phyloP scores from a whole-genome alignment of 2,329 filamentous ascomycete genomes.

The Venturia oleaginea region DNA sequence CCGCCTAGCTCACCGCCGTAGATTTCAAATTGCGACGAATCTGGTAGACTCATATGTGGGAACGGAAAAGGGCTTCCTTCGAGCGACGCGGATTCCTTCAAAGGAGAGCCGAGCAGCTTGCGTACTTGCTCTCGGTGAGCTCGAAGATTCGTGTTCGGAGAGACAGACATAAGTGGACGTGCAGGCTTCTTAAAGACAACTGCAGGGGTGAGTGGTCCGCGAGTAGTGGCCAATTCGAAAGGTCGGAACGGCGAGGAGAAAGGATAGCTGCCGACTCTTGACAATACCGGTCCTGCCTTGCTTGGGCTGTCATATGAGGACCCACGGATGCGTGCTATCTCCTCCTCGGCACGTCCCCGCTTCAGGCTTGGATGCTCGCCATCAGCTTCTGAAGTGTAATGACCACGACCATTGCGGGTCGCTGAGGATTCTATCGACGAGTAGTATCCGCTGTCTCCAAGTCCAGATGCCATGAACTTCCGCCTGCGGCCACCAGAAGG shows the following conservation, averaged over 20 bases:
- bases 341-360: slow-evolving; percentile 85
- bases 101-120: slow-evolving; percentile 72
- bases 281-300: slow-evolving; percentile 46
- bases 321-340: slow-evolving; percentile 84
- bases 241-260: slow-evolving; percentile 34
- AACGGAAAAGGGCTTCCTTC: slow-evolving; percentile 38
- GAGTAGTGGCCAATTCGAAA: slow-evolving; percentile 22
- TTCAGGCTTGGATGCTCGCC: slow-evolving; percentile 72
- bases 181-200: slow-evolving; percentile 67
- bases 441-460: slow-evolving; percentile 94
- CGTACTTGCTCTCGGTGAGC: slow-evolving; percentile 78
- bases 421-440: slow-evolving; percentile 86
- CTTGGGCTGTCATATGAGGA: slow-evolving; percentile 91
- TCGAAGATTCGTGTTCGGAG: slow-evolving; percentile 84
- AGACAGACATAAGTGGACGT: slow-evolving; percentile 65
- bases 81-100: slow-evolving; percentile 45
- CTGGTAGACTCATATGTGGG: slow-evolving; percentile 46
- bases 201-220: slow-evolving; percentile 72
- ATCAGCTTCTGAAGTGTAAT: slow-evolving; percentile 63
- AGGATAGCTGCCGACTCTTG: slow-evolving; percentile 19
- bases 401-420: slow-evolving; percentile 54
- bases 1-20: slow-evolving; percentile 37
- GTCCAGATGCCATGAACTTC: slow-evolving; percentile 51
- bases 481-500: slow-evolving; percentile 45
- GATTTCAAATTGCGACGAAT: slow-evolving; percentile 10